A percentile compares a stretch with the other conserved stretches of the same genome.
Evolutionary conservation across 139 green algal species (phyloP).

Genomic region (Chlamydomonas incerta): DNA sequence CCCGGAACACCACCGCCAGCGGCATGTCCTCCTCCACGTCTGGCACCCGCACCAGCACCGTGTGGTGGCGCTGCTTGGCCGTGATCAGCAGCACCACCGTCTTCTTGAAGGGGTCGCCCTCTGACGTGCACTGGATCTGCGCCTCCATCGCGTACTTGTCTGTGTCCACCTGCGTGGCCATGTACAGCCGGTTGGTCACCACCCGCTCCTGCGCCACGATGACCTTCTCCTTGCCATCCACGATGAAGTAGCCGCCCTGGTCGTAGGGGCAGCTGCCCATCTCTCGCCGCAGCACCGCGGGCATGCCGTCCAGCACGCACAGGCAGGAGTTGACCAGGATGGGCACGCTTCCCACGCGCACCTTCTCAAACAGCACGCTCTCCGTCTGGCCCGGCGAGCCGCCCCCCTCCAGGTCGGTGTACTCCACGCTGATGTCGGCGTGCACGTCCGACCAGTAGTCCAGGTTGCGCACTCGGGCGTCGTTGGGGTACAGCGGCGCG

Average conservation of each 20-base stretch:
- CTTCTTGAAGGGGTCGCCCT: background rate
- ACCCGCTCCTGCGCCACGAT: constrained; percentile 95
- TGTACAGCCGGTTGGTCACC: constrained; percentile 15
- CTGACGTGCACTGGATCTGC: constrained; percentile 3
- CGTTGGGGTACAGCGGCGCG: constrained; percentile 9
- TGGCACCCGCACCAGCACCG: constrained; percentile 79
- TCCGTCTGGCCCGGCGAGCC: background rate
- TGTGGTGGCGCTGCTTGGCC: background rate
- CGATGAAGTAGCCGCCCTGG: constrained; percentile 93
- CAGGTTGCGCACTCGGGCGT: background rate
- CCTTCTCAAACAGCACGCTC: background rate
- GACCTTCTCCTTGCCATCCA: constrained; percentile 90
- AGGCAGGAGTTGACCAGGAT: constrained; percentile 87
- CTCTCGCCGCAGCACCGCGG: constrained; percentile 73
- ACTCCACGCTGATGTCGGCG: background rate
- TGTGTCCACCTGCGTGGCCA: background rate
- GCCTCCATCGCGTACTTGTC: background rate
- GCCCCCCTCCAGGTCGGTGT: background rate
- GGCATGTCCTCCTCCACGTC: constrained; percentile 72
- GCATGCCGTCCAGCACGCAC: constrained; percentile 72
- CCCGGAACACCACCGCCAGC: constrained; percentile 82
- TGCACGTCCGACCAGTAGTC: background rate
- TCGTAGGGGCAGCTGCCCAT: constrained; percentile 90
- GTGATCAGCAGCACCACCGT: constrained; percentile 67
- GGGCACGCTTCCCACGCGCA: constrained; percentile 60